These are phyloP conservation scores for Lasiosphaeria miniovina DNA, from an alignment of 495 filamentous ascomycete genomes.

Conservation along the genomic window DNA sequence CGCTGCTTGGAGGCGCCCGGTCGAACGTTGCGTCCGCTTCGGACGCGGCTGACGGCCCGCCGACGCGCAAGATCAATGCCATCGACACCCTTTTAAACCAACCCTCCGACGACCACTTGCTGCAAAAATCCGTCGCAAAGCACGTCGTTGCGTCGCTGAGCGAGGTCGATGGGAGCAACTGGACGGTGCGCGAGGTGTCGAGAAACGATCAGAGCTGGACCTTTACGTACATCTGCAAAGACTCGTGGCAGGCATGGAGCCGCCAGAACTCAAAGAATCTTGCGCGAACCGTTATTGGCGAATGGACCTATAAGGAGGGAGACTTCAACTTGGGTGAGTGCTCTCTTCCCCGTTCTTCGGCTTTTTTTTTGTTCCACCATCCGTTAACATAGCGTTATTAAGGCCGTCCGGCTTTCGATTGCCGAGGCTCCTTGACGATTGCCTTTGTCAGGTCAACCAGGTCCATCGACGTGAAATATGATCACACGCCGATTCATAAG, in stretches of 20 bases:
- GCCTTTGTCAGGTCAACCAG: slow-evolving; percentile 39
- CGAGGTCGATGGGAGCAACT: slow-evolving; percentile 39
- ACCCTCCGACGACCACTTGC: slow-evolving; percentile 37
- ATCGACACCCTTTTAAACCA: slow-evolving; percentile 43
- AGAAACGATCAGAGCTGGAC: slow-evolving; percentile 43
- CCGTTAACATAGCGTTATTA: neutral
- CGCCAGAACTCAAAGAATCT: slow-evolving; percentile 39
- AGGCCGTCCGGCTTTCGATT: slow-evolving; percentile 52
- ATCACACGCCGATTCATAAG: slow-evolving; percentile 47
- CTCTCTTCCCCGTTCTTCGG: neutral
- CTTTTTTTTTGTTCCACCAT: slow-evolving; percentile 16
- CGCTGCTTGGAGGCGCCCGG: slow-evolving; percentile 25
- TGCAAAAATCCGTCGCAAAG: slow-evolving; percentile 41
- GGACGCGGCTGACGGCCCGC: slow-evolving; percentile 6
- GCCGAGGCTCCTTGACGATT: slow-evolving; percentile 43
- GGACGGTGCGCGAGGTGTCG: slow-evolving; percentile 40
- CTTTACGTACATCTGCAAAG: slow-evolving; percentile 48
- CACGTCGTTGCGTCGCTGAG: slow-evolving; percentile 39
- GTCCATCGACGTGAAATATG: slow-evolving; percentile 44
- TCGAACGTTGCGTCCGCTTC: slow-evolving; percentile 12
- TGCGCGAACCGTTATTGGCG: slow-evolving; percentile 35
- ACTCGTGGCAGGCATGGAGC: slow-evolving; percentile 45
- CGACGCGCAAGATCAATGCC: slow-evolving; percentile 26
- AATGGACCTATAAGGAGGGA: slow-evolving; percentile 38
- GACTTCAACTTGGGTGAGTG: slow-evolving; percentile 34